phyloP scores from a whole-genome alignment of 225 moss, liverwort and hornwort genomes.

The Polytrichum formosum region DNA sequence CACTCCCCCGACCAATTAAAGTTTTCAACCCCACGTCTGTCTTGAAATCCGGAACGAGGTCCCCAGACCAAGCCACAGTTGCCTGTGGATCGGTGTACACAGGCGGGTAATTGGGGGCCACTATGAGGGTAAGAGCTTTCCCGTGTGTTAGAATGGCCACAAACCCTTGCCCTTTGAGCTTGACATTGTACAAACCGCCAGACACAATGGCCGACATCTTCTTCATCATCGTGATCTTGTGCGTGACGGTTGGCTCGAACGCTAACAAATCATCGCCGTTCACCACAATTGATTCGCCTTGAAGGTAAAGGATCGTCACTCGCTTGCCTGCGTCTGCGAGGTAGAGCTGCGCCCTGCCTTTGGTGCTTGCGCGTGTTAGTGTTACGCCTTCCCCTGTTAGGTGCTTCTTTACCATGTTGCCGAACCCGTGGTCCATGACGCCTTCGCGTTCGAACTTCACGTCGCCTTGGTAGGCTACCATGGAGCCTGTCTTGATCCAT shows the following conservation, averaged over 20 bases:
- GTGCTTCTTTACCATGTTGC: conserved; percentile 65
- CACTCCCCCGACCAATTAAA: conserved; percentile 48
- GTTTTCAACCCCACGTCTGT: conserved; percentile 62
- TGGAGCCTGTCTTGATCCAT: conserved; percentile 67
- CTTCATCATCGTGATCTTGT: conserved; percentile 75
- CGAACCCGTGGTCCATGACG: conserved; percentile 47
- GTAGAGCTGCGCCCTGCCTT: conserved; percentile 53
- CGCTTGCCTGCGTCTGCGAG: conserved; percentile 53
- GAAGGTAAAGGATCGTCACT: conserved; percentile 52
- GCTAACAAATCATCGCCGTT: conserved; percentile 68
- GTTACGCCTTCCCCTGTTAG: conserved; percentile 47
- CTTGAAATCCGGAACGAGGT: conserved; percentile 51
- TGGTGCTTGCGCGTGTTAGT: conserved; percentile 45
- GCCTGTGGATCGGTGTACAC: conserved; percentile 70
- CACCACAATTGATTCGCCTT: conserved; percentile 66
- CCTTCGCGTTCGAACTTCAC: conserved; percentile 59
- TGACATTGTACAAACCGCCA: conserved; percentile 57
- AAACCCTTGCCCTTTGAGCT: conserved; percentile 46
- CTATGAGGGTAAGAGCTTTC: conserved; percentile 45
- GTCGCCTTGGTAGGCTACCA: conserved; percentile 72
- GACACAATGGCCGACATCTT: conserved; percentile 52
- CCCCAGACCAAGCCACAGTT: conserved; percentile 71
- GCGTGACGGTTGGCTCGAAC: conserved; percentile 40
- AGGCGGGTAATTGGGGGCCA: conserved; percentile 41
- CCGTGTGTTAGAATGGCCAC: conserved; percentile 66